Evolutionary conservation across 2,329 filamentous ascomycete species (phyloP).

Genomic region (Talaromyces verruculosus): DNA sequence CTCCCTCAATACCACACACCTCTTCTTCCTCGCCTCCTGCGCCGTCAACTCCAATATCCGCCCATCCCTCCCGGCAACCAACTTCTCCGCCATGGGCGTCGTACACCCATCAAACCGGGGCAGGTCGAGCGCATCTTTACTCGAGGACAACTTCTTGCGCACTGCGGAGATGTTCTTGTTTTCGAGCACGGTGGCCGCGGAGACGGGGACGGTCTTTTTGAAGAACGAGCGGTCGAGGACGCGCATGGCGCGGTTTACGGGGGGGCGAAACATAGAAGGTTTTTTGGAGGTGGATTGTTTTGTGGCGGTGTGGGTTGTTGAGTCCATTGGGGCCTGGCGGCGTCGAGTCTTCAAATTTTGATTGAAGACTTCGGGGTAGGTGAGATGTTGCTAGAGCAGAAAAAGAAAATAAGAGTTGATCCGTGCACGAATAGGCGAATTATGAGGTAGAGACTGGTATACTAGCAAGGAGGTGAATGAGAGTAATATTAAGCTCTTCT

Average conservation of each 20-base stretch:
- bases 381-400: not conserved
- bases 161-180: constrained; percentile 71
- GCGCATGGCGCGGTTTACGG: constrained; percentile 75
- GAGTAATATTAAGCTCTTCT: not conserved
- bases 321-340: not conserved
- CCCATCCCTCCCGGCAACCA: constrained; percentile 17
- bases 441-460: not conserved
- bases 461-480: not conserved
- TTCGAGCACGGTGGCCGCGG: constrained; percentile 76
- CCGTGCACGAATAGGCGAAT: constrained; percentile 15
- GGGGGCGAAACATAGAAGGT: constrained; percentile 67
- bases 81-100: constrained; percentile 59
- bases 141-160: constrained; percentile 64
- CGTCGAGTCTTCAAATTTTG: no score
- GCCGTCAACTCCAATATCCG: constrained; percentile 52
- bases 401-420: constrained; percentile 16
- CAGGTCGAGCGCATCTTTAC: constrained; percentile 64
- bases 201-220: constrained; percentile 69
- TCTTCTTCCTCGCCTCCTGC: constrained; percentile 45
- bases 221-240: constrained; percentile 83
- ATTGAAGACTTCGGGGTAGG: not conserved
- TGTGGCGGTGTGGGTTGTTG: constrained; percentile 14
- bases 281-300: constrained; percentile 32
- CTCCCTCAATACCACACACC: constrained; percentile 42
- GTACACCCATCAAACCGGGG: constrained; percentile 58